Evolutionary conservation across 2,329 filamentous ascomycete genomes (phyloP), one percentile per base, ranked within the genome.

Genomic region (Juglanconis oblonga): DNA sequence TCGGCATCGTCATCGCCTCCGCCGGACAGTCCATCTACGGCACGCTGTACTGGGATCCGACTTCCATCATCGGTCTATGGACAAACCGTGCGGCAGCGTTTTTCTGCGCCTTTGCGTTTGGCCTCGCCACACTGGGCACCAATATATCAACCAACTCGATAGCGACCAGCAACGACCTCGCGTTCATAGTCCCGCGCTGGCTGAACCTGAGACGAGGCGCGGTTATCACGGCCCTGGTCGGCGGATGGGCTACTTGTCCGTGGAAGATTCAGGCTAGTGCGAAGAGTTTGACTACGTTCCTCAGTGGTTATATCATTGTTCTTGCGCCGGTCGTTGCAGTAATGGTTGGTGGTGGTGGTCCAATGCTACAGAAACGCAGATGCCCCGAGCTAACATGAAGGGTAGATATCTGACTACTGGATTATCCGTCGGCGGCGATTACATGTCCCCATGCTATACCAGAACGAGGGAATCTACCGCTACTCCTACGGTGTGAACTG

Each of bases 1-100:
- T 78, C 17, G 79, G 78, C 13, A 79, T 82, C 61, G 73, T 81
- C 50, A 75, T 79, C 9, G 79, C 78, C 3, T 76, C 75, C 35
- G 79, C 79, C 2, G 74, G 78, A 31, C 72, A 74, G 36, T 67
- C 75, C 44, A 65, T 80, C 13, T 80, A 76, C 71, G 79, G 79
- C 33, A 68, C 71, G 17, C 75, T 77, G 45, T 68, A 79, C 65
- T 81, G 79, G 79, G 78, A 79, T 59, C 80, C 79, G 69, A 76
- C 79, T 9, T 74, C 74, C 31, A 76, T 81, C 44, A 74, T 81
- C 61, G 73, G 67, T 8, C 74, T 75, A 14, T 81, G 72, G 72
- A 68, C 69, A 24, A 64, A 65, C 0, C 66, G 72, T 0, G 71
- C 71, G 0, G 71, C 70, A 0, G 68, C 70, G 32, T 74, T 73